Conservation (phyloP, 2,329 filamentous ascomycete species). For the Cordyceps militaris region DNA sequence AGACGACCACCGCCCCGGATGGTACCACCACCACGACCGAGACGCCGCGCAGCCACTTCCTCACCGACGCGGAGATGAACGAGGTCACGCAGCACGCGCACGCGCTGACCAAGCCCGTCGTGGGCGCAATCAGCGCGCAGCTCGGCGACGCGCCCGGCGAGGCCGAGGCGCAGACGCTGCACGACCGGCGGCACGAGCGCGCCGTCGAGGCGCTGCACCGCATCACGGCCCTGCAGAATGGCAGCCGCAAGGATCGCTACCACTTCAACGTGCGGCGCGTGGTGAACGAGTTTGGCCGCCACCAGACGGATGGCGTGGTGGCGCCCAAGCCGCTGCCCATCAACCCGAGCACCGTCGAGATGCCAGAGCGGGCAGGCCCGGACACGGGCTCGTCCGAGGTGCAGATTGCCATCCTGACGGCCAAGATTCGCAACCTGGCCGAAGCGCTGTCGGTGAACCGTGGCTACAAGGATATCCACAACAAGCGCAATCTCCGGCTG, state of each 20-base stretch:
- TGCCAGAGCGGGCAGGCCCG: slow-evolving; percentile 61
- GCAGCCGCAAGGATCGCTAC: slow-evolving; percentile 68
- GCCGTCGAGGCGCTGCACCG: slow-evolving; percentile 70
- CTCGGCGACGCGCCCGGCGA: slow-evolving; percentile 34
- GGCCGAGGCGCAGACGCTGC: slow-evolving; percentile 31
- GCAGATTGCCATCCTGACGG: slow-evolving; percentile 91
- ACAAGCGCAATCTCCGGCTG: slow-evolving; percentile 81
- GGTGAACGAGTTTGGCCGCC: slow-evolving; percentile 81
- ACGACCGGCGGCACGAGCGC: slow-evolving; percentile 53
- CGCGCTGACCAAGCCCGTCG: slow-evolving; percentile 54
- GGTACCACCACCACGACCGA: not conserved
- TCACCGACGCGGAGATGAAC: slow-evolving; percentile 61
- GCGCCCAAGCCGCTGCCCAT: slow-evolving; percentile 51
- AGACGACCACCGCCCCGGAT: slow-evolving; percentile 15
- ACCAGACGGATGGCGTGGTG: slow-evolving; percentile 72
- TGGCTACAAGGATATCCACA: slow-evolving; percentile 82
- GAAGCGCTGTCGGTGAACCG: slow-evolving; percentile 59
- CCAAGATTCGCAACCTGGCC: slow-evolving; percentile 81
- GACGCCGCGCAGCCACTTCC: slow-evolving; percentile 66
- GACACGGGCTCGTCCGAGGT: slow-evolving; percentile 96
- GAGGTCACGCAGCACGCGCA: slow-evolving; percentile 61
- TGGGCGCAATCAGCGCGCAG: slow-evolving; percentile 28
- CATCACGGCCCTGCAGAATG: slow-evolving; percentile 72
- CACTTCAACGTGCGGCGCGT: slow-evolving; percentile 80
- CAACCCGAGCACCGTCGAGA: slow-evolving; percentile 31